Evolutionary conservation across 805 yeast species (phyloP).

Genomic region (Millerago galiae): DNA sequence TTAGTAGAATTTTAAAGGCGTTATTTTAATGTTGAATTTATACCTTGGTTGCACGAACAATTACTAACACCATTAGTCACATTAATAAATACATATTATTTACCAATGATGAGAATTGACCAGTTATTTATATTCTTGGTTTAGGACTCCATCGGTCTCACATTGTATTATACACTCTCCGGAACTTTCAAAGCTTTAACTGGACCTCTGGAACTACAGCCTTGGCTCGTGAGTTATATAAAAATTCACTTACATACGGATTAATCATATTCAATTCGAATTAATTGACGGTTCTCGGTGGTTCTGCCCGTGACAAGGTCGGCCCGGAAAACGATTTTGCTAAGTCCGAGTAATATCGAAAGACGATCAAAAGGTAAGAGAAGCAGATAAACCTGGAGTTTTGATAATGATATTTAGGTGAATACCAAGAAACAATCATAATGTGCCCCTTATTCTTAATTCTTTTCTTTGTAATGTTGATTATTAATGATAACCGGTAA

Average conservation of each 20-base stretch:
- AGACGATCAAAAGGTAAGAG: not conserved
- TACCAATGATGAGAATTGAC: too few relatives aligned
- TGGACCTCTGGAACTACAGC: not conserved
- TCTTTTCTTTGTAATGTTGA: too few relatives aligned
- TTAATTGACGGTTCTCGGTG: not conserved
- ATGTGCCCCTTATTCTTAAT: not conserved
- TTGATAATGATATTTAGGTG: not conserved
- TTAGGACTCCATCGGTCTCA: too few relatives aligned
- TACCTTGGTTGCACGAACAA: too few relatives aligned
- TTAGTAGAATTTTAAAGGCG: too few relatives aligned
- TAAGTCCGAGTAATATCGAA: not conserved
- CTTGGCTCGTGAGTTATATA: not conserved
- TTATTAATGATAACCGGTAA: not conserved
- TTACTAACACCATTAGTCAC: too few relatives aligned
- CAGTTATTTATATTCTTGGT: too few relatives aligned
- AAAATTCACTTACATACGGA: not conserved
- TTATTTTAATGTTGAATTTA: too few relatives aligned
- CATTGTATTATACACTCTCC: too few relatives aligned
- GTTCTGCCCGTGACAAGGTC: not conserved
- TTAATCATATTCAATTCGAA: not conserved
- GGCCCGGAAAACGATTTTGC: not conserved
- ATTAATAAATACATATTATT: not conserved
- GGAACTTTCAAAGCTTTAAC: too few relatives aligned
- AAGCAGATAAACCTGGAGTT: not conserved
- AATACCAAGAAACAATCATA: too few relatives aligned